Percentiles rank a stretch among this genome's conserved stretches.
Evolutionary conservation across 2,329 filamentous ascomycete genomes (phyloP).

Genomic region (Acarospora socialis): DNA sequence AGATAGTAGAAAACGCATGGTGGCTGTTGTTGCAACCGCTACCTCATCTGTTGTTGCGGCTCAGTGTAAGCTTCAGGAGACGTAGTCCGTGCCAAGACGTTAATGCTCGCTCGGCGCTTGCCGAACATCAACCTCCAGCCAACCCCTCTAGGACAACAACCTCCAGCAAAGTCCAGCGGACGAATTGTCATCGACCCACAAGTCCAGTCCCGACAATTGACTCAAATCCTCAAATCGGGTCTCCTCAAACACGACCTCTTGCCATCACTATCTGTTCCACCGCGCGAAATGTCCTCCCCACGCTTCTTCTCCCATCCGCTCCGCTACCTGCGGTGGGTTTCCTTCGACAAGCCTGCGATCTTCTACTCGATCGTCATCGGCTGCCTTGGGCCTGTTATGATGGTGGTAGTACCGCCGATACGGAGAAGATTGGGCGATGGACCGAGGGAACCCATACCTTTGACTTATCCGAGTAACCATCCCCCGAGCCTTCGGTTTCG

Average conservation of each 20-base stretch:
- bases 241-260: background rate
- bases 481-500: background rate
- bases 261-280: conserved; percentile 7
- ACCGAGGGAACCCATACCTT: conserved; percentile 56
- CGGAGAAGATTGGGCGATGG: conserved; percentile 59
- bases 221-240: background rate
- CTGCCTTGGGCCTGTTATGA: conserved; percentile 52
- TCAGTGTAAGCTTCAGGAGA: conserved; percentile 6
- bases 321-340: conserved; percentile 76
- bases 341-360: conserved; percentile 76
- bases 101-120: background rate
- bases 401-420: conserved; percentile 61
- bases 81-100: conserved; percentile 12
- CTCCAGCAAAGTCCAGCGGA: too few relatives aligned
- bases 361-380: conserved; percentile 78
- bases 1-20: conserved; percentile 63
- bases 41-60: conserved; percentile 1
- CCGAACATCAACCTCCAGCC: background rate
- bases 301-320: conserved; percentile 74
- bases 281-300: conserved; percentile 39
- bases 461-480: conserved; percentile 82
- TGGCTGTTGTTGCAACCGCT: conserved; percentile 21
- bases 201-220: too few relatives aligned
- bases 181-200: too few relatives aligned
- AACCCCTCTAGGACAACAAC: too few relatives aligned